Base-by-base conservation (phyloP, 2,329 filamentous ascomycete genomes). In the Aspergillus japonicus region DNA sequence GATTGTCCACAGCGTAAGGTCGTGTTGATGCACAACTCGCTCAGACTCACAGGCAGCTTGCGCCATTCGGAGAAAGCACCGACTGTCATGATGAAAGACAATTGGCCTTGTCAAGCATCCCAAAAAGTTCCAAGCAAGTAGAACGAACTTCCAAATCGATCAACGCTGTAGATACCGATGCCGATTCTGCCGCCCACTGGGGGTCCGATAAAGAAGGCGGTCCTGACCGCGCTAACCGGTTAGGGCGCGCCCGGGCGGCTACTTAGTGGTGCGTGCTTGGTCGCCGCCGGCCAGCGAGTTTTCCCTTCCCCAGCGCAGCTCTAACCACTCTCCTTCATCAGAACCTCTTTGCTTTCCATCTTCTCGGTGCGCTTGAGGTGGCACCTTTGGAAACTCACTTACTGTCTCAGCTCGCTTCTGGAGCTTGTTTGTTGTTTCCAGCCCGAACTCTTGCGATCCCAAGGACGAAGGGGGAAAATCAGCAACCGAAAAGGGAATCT, bases 1-100 rank as follows among this genome's bases (percentile, higher is more conserved):
- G 94, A 96, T 75, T 99, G 95, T 3, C 95, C 95, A 74, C 95
- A 99, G 63, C 94, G 88, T 35, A 99, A 81, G 0, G 92, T 96
- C 0, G 94, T 99, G 69, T 96, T 92, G 66, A 99, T 92, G 73
- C 92, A 97, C 4, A 99, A 85, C 73, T 99, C 95, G 4, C 88
- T 85, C 35, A 96, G 79, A 62, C 83, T 90, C 47, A 97, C 80
- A 24, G 95, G 92, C 66, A 99, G 79, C 79, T 91, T 96, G 65
- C 87, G 87, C 95, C 95, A 99, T 73, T 91, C 89, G 16, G 88
- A 82, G n/a, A 86, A 80, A 31, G 82, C 82, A 52, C 74, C 74
- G 52, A 76, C 58, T 49, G 79, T 71, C 77, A 79, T 75, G 51
- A 24, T 66, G 1, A 24, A 39, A 29, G 29, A 42, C 24, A 39